Evolutionary conservation across 257 asterid genomes (phyloP).

Genomic region (Coffea eugenioides): DNA sequence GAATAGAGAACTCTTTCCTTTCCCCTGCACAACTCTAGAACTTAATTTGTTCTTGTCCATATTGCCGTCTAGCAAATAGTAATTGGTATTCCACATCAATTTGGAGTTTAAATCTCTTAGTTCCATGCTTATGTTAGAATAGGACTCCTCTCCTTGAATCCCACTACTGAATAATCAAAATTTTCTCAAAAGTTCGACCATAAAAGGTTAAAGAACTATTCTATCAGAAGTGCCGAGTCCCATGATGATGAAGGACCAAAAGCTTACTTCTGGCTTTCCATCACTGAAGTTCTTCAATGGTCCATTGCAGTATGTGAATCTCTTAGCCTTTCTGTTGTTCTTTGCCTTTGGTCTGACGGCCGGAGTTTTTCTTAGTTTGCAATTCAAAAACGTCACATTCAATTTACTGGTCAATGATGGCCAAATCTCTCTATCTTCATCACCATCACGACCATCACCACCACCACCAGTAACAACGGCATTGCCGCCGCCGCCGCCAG

Average conservation of each 20-base stretch:
- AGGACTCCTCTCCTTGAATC: not conserved
- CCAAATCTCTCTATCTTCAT: constrained; percentile 37
- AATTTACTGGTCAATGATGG: constrained; percentile 52
- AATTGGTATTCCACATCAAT: not conserved
- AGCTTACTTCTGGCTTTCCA: constrained; percentile 17
- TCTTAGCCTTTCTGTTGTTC: constrained; percentile 36
- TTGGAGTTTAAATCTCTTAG: no score
- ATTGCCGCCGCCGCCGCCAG: not conserved
- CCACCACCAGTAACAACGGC: not conserved
- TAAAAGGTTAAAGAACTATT: not conserved
- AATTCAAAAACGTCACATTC: constrained; percentile 46
- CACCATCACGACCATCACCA: constrained; percentile 17
- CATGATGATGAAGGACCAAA: constrained; percentile 28
- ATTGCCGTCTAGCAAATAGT: not conserved
- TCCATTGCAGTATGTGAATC: constrained; percentile 33
- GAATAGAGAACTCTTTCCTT: not conserved
- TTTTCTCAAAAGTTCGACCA: not conserved
- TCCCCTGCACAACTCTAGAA: not conserved
- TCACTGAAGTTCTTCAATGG: constrained; percentile 5
- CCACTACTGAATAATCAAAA: not conserved
- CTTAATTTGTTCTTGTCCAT: not conserved
- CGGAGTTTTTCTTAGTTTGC: constrained; percentile 52
- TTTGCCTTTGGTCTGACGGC: constrained; percentile 50
- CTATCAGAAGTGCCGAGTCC: not conserved
- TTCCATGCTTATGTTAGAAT: not conserved